Evolutionary conservation across 176 grass and related monocot species (phyloP).

Genomic region (Avena eriantha): DNA sequence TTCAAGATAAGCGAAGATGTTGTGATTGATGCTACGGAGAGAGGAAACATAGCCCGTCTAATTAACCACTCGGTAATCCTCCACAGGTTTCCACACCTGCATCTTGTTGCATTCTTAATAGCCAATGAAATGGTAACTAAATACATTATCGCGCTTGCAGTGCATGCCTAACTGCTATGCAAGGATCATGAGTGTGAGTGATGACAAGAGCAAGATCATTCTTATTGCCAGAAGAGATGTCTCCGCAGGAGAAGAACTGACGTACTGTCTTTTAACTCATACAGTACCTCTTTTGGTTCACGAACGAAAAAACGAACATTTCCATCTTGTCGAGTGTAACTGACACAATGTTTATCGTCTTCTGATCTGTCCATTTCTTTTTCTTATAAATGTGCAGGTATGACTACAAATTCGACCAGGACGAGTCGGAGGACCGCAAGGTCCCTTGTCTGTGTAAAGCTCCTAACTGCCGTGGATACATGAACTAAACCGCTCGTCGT

Average conservation of each 20-base stretch:
- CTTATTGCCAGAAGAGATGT: slow-evolving; percentile 87
- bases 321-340: neutral
- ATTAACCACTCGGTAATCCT: slow-evolving; percentile 90
- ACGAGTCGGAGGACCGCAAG: slow-evolving; percentile 78
- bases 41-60: slow-evolving; percentile 86
- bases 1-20: slow-evolving; percentile 98
- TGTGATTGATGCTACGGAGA: slow-evolving; percentile 85
- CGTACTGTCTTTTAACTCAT: slow-evolving; percentile 49
- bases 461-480: slow-evolving; percentile 86
- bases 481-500: slow-evolving; percentile 53
- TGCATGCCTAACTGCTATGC: slow-evolving; percentile 98
- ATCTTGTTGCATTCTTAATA: slow-evolving; percentile 2
- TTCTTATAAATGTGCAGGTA: slow-evolving; percentile 48
- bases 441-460: slow-evolving; percentile 86
- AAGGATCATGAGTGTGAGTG: slow-evolving; percentile 76
- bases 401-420: slow-evolving; percentile 90
- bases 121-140: neutral
- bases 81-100: neutral
- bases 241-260: slow-evolving; percentile 83
- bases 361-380: neutral
- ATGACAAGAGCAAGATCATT: slow-evolving; percentile 71
- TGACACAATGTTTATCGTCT: neutral
- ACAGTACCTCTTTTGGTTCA: neutral
- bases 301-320: neutral
- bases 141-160: slow-evolving; percentile 35